Percentiles rank a stretch among this genome's conserved stretches.
These are phyloP conservation scores for Brassica cretica DNA, from an alignment of 345 rosid species.

Conservation along the genomic window DNA sequence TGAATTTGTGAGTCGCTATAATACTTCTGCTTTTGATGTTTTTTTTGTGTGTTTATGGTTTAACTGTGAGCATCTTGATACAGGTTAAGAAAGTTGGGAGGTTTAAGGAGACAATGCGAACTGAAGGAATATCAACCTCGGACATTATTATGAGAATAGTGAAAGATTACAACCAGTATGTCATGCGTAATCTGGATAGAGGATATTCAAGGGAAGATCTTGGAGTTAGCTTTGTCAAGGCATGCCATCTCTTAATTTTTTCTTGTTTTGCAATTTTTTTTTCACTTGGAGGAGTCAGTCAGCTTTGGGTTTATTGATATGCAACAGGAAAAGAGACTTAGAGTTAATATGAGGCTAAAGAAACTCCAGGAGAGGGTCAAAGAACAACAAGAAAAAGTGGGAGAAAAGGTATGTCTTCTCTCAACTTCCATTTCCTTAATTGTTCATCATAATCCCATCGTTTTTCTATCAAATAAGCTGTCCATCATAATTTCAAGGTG, in stretches of 20 bases:
- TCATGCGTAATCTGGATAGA: conserved; percentile 84
- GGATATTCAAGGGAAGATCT: conserved; percentile 94
- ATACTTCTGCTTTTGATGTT: background rate
- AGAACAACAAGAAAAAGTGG: conserved; percentile 91
- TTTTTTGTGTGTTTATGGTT: conserved; percentile 3
- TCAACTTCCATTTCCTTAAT: conserved; percentile 27
- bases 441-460: background rate
- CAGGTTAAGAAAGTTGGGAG: conserved; percentile 85
- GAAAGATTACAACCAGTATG: conserved; percentile 93
- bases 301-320: conserved; percentile 7
- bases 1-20: conserved; percentile 70
- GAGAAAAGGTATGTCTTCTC: conserved; percentile 57
- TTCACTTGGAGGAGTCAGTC: conserved; percentile 3
- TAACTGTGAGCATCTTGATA: conserved; percentile 17
- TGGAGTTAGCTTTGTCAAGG: conserved; percentile 94
- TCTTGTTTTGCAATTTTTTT: background rate
- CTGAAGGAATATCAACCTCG: conserved; percentile 94
- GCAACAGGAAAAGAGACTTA: conserved; percentile 80
- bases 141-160: conserved; percentile 94
- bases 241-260: conserved; percentile 24
- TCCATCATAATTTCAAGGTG: background rate
- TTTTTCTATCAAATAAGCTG: conserved; percentile 1
- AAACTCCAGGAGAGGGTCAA: conserved; percentile 89
- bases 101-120: conserved; percentile 89
- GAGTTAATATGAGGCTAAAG: conserved; percentile 91